These are phyloP conservation scores for Backusella tarrabulga DNA, from an alignment of 192 early-diverging fungal genomes.

Conservation along the genomic window DNA sequence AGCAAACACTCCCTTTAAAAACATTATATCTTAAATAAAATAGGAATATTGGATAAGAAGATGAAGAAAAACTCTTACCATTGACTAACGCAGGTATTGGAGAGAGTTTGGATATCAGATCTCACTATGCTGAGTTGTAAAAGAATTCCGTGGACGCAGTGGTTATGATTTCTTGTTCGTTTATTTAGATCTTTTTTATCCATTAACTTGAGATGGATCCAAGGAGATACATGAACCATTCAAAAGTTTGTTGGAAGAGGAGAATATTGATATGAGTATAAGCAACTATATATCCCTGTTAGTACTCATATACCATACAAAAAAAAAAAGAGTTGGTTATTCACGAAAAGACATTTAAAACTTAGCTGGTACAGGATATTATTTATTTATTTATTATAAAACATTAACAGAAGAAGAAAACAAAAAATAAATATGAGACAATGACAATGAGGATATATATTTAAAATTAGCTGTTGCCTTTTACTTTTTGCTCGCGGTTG, in stretches of 20 bases:
- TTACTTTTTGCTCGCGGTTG: constrained; percentile 31
- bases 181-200: neutral
- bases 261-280: no score
- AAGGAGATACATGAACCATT: neutral
- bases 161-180: no score
- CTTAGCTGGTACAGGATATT: neutral
- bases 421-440: neutral
- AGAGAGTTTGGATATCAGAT: no score
- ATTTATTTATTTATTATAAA: neutral
- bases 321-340: no score
- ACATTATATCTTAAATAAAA: no score
- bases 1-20: no score
- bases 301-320: no score
- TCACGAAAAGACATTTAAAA: neutral
- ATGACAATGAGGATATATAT: neutral
- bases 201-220: neutral
- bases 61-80: no score
- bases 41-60: no score
- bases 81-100: no score
- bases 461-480: neutral
- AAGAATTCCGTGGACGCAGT: neutral
- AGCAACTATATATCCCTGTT: no score
- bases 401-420: neutral
- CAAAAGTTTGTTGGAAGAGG: no score
- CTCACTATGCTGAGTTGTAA: neutral